phyloP scores from a whole-genome alignment of 208 protist genomes.

The Trypanosoma conorhini region DNA sequence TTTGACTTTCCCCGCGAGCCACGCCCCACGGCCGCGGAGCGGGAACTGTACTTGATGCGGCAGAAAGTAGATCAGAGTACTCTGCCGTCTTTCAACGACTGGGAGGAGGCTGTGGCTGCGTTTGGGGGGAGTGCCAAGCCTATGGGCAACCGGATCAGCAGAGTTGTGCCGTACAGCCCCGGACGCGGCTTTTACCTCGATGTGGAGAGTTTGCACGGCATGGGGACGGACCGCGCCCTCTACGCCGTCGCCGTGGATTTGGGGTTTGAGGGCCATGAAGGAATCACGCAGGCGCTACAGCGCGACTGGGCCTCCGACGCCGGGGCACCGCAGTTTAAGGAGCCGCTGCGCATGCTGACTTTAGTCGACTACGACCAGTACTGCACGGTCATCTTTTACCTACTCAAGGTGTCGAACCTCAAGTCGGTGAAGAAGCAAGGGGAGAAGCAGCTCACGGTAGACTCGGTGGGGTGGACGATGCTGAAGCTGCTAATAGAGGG shows the following conservation, averaged over 20 bases:
- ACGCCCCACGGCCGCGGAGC: slow-evolving; percentile 49
- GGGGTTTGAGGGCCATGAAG: slow-evolving; percentile 25
- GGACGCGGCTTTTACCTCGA: slow-evolving; percentile 57
- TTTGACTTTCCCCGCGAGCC: slow-evolving; percentile 56
- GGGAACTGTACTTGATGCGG: slow-evolving; percentile 36
- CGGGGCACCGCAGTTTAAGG: slow-evolving; percentile 49
- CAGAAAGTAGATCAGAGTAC: slow-evolving; percentile 12
- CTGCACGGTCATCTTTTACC: slow-evolving; percentile 42
- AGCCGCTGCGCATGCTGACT: slow-evolving; percentile 48
- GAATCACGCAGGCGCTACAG: slow-evolving; percentile 17
- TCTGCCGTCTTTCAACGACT: slow-evolving; percentile 21
- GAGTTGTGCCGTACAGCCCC: slow-evolving; percentile 47
- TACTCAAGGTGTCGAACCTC: slow-evolving; percentile 62
- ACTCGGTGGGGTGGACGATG: slow-evolving; percentile 59
- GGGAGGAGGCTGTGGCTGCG: slow-evolving; percentile 28
- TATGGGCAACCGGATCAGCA: slow-evolving; percentile 42
- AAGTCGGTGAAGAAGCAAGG: slow-evolving; percentile 7
- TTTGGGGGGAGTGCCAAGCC: slow-evolving; percentile 34
- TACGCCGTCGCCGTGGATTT: slow-evolving; percentile 49
- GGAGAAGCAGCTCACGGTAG: slow-evolving; percentile 16
- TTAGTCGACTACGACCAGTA: slow-evolving; percentile 30
- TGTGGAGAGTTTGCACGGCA: slow-evolving; percentile 51
- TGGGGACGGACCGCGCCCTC: slow-evolving; percentile 22
- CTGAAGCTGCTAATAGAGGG: slow-evolving; percentile 59
- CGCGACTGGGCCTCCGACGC: slow-evolving; percentile 61